phyloP scores from a whole-genome alignment of 306 rosid species.

The Abrus precatorius region DNA sequence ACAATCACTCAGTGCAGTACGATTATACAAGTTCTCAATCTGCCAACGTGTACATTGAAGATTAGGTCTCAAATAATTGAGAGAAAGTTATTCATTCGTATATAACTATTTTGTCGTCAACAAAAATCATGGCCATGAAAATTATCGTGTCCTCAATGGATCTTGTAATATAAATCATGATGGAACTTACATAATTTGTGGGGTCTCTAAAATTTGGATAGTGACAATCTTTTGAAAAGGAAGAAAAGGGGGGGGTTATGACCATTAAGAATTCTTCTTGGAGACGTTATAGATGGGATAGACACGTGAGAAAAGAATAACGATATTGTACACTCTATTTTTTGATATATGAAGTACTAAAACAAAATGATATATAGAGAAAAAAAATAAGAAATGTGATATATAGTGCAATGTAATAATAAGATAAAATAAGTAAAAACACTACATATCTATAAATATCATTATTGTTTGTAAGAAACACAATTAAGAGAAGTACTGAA shows the following conservation, averaged over 20 bases:
- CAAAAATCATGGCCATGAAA: neutral
- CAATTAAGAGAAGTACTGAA: too few species aligned
- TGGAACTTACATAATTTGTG: neutral
- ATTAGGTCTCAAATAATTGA: neutral
- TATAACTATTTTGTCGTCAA: neutral
- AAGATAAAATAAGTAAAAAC: too few species aligned
- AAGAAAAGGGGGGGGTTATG: neutral
- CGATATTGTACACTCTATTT: too few species aligned
- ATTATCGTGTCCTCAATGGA: neutral
- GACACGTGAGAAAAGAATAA: neutral
- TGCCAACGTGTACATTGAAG: neutral
- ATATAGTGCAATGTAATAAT: too few species aligned
- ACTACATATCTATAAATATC: too few species aligned
- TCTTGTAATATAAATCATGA: neutral
- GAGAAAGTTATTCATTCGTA: neutral
- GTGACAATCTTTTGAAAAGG: neutral
- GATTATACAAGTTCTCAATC: neutral
- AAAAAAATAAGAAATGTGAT: too few species aligned
- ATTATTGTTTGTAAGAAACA: too few species aligned
- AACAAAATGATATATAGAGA: too few species aligned
- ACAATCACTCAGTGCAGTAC: neutral
- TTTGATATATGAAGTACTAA: too few species aligned
- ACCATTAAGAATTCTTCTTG: neutral
- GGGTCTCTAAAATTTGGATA: slow-evolving; percentile 10
- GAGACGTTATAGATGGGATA: neutral